These are phyloP conservation scores for Acer negundo DNA, from an alignment of 345 rosid species.

Conservation along the genomic window DNA sequence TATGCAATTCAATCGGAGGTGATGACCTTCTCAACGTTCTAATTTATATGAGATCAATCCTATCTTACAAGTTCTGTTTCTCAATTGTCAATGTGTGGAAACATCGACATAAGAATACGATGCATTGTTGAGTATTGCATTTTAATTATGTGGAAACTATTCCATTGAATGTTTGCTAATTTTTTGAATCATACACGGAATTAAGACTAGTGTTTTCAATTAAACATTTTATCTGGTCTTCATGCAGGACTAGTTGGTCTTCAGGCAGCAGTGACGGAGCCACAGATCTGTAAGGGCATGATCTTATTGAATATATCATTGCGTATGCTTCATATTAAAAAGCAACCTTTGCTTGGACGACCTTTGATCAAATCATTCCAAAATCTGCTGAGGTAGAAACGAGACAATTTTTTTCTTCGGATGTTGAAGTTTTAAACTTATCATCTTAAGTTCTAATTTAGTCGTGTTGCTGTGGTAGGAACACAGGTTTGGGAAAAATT, in stretches of 20 bases:
- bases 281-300: slow-evolving; percentile 68
- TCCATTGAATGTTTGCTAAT: not conserved
- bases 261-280: slow-evolving; percentile 78
- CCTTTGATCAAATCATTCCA: slow-evolving; percentile 84
- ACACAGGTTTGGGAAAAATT: slow-evolving; percentile 63
- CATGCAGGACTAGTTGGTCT: slow-evolving; percentile 82
- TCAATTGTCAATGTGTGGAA: not conserved
- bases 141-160: too few species aligned
- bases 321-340: slow-evolving; percentile 84
- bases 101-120: too few species aligned
- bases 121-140: not conserved
- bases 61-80: not conserved
- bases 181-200: not conserved
- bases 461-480: slow-evolving; percentile 45
- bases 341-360: slow-evolving; percentile 77
- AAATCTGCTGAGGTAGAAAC: slow-evolving; percentile 67
- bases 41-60: not conserved
- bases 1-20: slow-evolving; percentile 98
- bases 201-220: not conserved
- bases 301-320: slow-evolving; percentile 72
- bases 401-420: not conserved
- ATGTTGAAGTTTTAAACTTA: slow-evolving; percentile 11
- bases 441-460: not conserved
- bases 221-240: slow-evolving; percentile 14
- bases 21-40: slow-evolving; percentile 18